Evolutionary conservation across 2,329 filamentous ascomycete genomes (phyloP), one percentile per base, ranked within the genome.

Genomic region (Orbilia ellipsospora): DNA sequence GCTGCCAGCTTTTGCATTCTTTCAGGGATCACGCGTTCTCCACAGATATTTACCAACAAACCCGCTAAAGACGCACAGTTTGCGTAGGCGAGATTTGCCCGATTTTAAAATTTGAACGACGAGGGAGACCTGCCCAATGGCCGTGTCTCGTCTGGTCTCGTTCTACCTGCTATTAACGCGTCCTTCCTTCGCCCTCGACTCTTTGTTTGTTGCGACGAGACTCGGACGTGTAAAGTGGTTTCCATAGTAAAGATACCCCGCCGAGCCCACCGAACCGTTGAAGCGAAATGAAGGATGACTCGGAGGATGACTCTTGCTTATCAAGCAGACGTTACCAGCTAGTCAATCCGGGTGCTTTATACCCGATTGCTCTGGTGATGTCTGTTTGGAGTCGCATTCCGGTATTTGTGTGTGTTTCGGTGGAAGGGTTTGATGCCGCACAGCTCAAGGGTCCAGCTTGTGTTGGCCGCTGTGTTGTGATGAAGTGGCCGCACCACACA

Each of bases 201-300:
- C 44, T 60, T 68, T 68, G 63, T 66, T 66, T 68, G 64, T 51
- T 68, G 64, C 54, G 23, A 65, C 40, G 20, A 18, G 16, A 16
- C 16, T 7, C 50, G 15, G 15, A 55, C 64, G 64, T 62, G 65
- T 69, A 69, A 69, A 69, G 65, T 69, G 56, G 65, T 69, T 69
- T 62, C 65, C 48, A 61, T 45, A 60, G 23, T 18, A 50, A 20
- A 26, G 7, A 18, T 15, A 6, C 15, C 26, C n/a, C 12, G 57
- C 44, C 31, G 52, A 66, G 15, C 45, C 50, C 23, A 20, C 13
- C 5, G 8, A 36, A 10, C 31, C 31, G 31, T 36, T 36, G 31
- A 36, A 36, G 31, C 31, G 31, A 36, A 10, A 36, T 36, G 31
- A 36, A 36, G 10, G 31, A 36, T 36, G 31, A 36, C 31, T 36